Evolutionary conservation across 75 land plant species (phyloP).

Genomic region (Azolla pinnata): DNA sequence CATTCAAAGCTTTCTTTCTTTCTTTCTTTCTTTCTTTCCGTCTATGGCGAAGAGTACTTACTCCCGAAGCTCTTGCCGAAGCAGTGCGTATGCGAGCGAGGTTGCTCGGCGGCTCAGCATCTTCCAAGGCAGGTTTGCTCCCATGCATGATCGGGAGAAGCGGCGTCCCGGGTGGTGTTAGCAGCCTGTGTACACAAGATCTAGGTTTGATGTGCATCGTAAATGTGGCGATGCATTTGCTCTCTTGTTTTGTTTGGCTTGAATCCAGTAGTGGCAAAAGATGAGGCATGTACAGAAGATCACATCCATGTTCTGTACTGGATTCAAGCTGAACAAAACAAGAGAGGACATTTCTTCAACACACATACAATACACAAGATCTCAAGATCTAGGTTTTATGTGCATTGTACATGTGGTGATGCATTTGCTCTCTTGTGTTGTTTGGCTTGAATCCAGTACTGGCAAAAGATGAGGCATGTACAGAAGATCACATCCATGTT

Average conservation of each 20-base stretch:
- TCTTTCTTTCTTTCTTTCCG: too few relatives aligned
- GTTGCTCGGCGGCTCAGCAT: conserved; percentile 30
- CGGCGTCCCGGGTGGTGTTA: conserved; percentile 79
- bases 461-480: background rate
- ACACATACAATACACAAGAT: too few relatives aligned
- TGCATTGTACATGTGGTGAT: too few relatives aligned
- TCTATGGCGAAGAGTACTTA: conserved; percentile 34
- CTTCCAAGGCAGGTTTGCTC: conserved; percentile 18
- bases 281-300: background rate
- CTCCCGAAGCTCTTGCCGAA: conserved; percentile 29
- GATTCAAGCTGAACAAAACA: background rate
- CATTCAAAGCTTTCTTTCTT: background rate
- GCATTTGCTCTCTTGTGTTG: too few relatives aligned
- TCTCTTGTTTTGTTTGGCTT: background rate
- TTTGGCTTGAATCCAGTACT: background rate
- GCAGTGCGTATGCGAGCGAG: too few relatives aligned
- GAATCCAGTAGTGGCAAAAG: background rate
- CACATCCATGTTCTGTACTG: background rate
- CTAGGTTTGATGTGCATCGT: too few relatives aligned
- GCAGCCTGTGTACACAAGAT: conserved; percentile 40
- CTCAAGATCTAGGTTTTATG: background rate
- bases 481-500: background rate
- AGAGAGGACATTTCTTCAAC: too few relatives aligned
- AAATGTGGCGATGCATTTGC: too few relatives aligned
- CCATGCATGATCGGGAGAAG: conserved; percentile 62